A percentile compares a stretch with the other conserved stretches of the same genome.
Conservation (phyloP, 441 rosid genomes). For the Euphorbia corollata region DNA sequence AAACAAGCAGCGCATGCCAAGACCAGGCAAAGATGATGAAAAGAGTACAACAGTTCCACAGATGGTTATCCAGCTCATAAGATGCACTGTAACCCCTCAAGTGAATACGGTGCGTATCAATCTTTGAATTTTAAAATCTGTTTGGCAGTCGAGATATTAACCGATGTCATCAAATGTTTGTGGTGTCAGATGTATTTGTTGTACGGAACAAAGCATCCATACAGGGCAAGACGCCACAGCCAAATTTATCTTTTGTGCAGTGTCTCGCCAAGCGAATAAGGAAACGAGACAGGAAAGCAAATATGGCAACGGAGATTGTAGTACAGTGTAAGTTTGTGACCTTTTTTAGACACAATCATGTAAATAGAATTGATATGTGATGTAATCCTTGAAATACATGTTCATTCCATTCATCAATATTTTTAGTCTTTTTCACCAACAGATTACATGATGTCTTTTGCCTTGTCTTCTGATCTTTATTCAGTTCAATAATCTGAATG, state of each 20-base stretch:
- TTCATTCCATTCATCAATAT: conserved; percentile 41
- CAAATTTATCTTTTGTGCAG: not conserved
- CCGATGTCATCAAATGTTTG: conserved; percentile 13
- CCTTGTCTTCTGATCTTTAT: not conserved
- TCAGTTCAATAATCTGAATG: not conserved
- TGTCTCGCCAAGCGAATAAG: conserved; percentile 27
- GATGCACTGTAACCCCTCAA: conserved; percentile 14
- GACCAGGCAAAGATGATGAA: conserved; percentile 26
- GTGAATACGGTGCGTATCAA: conserved; percentile 28
- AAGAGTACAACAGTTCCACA: conserved; percentile 55
- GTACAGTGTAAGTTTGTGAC: conserved; percentile 29
- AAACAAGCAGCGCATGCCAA: conserved; percentile 24
- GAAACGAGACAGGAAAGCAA: conserved; percentile 18
- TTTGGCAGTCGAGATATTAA: not conserved
- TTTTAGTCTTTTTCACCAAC: conserved; percentile 9
- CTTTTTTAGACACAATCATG: conserved; percentile 29
- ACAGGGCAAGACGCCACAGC: conserved; percentile 2
- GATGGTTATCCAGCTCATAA: conserved; percentile 42
- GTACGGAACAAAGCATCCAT: conserved; percentile 15
- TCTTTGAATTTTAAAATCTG: conserved; percentile 8
- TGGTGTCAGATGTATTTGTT: conserved; percentile 19
- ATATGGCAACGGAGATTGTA: conserved; percentile 29
- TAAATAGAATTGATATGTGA: conserved; percentile 31
- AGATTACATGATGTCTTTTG: not conserved
- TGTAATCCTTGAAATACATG: conserved; percentile 28